Base-by-base conservation (phyloP, 345 rosid species). In the Clausena lansium region DNA sequence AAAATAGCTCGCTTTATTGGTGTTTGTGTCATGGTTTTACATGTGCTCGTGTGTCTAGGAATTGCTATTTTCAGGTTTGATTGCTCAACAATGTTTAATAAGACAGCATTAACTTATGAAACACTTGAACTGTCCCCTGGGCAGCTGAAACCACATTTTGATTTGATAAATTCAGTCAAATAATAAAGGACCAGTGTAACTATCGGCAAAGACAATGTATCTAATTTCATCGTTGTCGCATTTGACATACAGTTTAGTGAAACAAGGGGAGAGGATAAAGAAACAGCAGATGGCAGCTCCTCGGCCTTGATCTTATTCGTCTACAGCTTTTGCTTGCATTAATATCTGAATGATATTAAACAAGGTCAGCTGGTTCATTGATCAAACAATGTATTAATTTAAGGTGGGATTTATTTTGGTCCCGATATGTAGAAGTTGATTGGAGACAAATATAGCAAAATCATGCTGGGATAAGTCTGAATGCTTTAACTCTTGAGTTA, bases 221-320 rank as follows among this genome's bases (percentile, higher is more conserved):
- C 15, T 27, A 15, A 66, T 66, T 58, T 71, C 50, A 76, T 52
- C 5, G 28, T 9, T 45, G 57, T 11, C 50, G 10, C 55, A 60
- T n/a, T 76, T 68, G 20, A 81, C 67, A 45, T 80, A 78, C 92
- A 95, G 99, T 80, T 89, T 87, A 88, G 97, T 95, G 78, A 87
- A 84, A 80, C 88, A 90, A 52, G 87, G 79, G 9, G 92, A 89
- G 78, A 86, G 88, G 85, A 84, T 93, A 79, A 93, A 88, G 90
- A 95, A 95, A 85, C 98, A 95, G 85, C 98, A 93, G 82, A 87
- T 95, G 97, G 97, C 98, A 13, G 93, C 96, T 63, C 98, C 98
- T 35, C 94, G 98, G 11, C 87, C 93, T 61, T 95, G 87, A 89
- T 71, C 58, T 59, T 10, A 0, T 3, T 13, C n/a, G 1, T 19